Evolutionary conservation across 257 asterid species (phyloP).

Genomic region (Hygrophila difformis): DNA sequence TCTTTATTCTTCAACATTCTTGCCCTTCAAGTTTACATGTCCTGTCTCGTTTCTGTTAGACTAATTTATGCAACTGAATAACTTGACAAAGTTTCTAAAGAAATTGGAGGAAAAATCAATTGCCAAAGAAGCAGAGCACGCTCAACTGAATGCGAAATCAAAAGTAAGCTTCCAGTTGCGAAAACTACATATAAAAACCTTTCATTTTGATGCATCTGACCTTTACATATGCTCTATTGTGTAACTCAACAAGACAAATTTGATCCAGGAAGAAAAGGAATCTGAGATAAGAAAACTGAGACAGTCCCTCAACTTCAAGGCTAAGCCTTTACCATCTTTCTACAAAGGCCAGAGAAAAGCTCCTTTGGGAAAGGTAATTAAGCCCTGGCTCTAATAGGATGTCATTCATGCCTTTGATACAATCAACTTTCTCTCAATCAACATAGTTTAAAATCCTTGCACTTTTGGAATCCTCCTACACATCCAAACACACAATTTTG

Average conservation of each 20-base stretch:
- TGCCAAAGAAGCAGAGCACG: slow-evolving; percentile 43
- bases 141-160: slow-evolving; percentile 32
- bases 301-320: slow-evolving; percentile 25
- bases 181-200: not conserved
- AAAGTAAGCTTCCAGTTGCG: slow-evolving; percentile 29
- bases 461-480: too few relatives aligned
- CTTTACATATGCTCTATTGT: too few relatives aligned
- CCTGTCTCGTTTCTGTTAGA: too few relatives aligned
- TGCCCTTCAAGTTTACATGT: too few relatives aligned
- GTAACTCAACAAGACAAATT: too few relatives aligned
- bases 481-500: too few relatives aligned
- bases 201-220: slow-evolving; percentile 2
- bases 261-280: slow-evolving; percentile 23
- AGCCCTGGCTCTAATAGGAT: not conserved
- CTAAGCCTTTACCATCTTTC: slow-evolving; percentile 29
- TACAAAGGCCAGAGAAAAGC: slow-evolving; percentile 19
- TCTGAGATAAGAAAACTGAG: slow-evolving; percentile 21
- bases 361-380: slow-evolving; percentile 16
- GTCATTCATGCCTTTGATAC: not conserved
- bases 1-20: too few relatives aligned
- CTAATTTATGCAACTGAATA: not conserved
- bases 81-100: slow-evolving; percentile 29
- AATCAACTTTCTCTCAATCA: not conserved
- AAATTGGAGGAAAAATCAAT: slow-evolving; percentile 53
- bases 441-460: not conserved